phyloP scores from a whole-genome alignment of 176 grass and related monocot species.

The Aechmea fasciata region DNA sequence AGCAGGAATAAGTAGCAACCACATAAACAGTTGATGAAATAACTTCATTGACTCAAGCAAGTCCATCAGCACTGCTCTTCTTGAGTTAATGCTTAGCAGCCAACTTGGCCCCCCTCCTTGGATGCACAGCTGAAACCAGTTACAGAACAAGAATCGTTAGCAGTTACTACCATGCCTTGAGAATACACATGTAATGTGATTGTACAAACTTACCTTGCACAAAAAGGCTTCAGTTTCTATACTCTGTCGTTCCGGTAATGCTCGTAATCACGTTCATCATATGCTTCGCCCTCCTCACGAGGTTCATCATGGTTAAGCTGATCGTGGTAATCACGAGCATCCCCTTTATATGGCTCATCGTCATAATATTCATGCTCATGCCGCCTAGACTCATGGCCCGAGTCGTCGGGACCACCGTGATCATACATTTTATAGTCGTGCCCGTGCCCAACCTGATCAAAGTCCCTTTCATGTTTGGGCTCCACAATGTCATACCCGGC shows the following conservation, averaged over 20 bases:
- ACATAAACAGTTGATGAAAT: conserved; percentile 17
- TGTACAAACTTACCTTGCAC: background rate
- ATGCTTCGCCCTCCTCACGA: conserved; percentile 60
- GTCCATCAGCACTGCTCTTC: background rate
- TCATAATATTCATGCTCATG: conserved; percentile 33
- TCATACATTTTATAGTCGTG: conserved; percentile 30
- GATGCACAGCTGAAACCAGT: background rate
- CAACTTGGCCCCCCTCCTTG: background rate
- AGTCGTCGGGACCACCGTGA: conserved; percentile 31
- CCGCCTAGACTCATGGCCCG: conserved; percentile 28
- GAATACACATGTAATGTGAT: background rate
- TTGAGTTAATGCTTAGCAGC: background rate
- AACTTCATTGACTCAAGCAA: background rate
- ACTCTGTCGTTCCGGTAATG: conserved; percentile 28
- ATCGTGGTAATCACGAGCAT: conserved; percentile 15
- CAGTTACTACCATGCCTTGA: background rate
- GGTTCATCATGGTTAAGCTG: conserved; percentile 30
- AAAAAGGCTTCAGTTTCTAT: conserved; percentile 18
- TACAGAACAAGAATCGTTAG: background rate
- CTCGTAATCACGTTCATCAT: conserved; percentile 45
- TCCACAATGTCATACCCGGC: conserved; percentile 28
- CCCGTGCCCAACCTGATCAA: conserved; percentile 26
- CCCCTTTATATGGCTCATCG: conserved; percentile 11
- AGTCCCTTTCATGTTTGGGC: conserved; percentile 42
- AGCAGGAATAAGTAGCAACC: background rate